A percentile compares a stretch with the other conserved stretches of the same genome.
phyloP scores from a whole-genome alignment of 352 stramenopile species.

The Pythium dissimile region DNA sequence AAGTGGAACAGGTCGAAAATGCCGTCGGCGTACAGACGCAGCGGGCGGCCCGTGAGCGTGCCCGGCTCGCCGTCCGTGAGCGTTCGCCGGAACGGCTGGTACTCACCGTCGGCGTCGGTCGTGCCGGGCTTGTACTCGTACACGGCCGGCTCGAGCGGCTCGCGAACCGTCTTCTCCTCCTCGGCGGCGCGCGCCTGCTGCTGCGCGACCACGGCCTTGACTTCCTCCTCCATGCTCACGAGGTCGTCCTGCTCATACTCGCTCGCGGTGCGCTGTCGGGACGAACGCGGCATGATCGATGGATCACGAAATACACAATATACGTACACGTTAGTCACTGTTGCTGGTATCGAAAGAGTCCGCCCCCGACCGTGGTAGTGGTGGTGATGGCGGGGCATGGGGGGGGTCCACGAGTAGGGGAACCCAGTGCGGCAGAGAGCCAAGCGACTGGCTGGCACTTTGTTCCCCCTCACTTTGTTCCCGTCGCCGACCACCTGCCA shows the following conservation, averaged over 20 bases:
- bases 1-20: conserved; percentile 91
- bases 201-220: conserved; percentile 20
- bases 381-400: too few species aligned
- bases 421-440: not conserved
- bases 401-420: not conserved
- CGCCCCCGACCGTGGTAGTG: too few species aligned
- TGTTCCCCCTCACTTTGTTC: not conserved
- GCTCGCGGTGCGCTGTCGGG: conserved; percentile 17
- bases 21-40: conserved; percentile 84
- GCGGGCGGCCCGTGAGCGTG: conserved; percentile 64
- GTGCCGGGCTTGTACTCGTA: conserved; percentile 23
- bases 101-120: conserved; percentile 23
- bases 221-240: conserved; percentile 12
- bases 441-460: too few species aligned
- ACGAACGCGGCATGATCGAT: conserved; percentile 4
- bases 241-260: conserved; percentile 18
- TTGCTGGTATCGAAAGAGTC: not conserved
- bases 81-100: conserved; percentile 57
- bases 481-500: not conserved
- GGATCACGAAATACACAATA: not conserved
- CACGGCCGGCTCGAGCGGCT: conserved; percentile 8
- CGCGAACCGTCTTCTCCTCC: conserved; percentile 10
- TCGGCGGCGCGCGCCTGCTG: conserved; percentile 13
- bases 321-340: not conserved
- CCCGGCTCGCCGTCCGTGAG: conserved; percentile 65